These are phyloP conservation scores for Dothidotthia symphoricarpi DNA, from an alignment of 2,329 filamentous ascomycete species.

Conservation along the genomic window DNA sequence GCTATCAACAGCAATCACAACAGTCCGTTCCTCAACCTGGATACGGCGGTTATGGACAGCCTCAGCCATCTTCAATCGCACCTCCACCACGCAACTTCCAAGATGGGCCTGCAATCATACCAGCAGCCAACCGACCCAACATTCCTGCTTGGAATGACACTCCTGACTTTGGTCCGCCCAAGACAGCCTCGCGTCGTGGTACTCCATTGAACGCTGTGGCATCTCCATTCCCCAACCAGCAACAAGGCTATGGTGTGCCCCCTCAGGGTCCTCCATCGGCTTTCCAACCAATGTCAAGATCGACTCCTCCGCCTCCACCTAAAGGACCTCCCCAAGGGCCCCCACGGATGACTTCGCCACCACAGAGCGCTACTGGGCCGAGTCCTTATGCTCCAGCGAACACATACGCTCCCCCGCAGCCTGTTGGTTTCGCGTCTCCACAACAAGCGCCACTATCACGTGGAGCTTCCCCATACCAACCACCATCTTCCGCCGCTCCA, in stretches of 20 bases:
- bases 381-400: slow-evolving; percentile 63
- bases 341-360: slow-evolving; percentile 65
- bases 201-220: slow-evolving; percentile 72
- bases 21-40: slow-evolving; percentile 29
- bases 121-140: slow-evolving; percentile 68
- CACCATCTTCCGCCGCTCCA: slow-evolving; percentile 68
- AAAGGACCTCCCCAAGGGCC: slow-evolving; percentile 61
- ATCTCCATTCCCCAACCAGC: slow-evolving; percentile 71
- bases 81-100: slow-evolving; percentile 66
- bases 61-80: slow-evolving; percentile 47
- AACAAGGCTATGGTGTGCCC: slow-evolving; percentile 42
- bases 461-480: slow-evolving; percentile 82
- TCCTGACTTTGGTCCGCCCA: slow-evolving; percentile 71
- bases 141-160: slow-evolving; percentile 92
- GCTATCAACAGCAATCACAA: slow-evolving; percentile 53
- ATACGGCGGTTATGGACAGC: slow-evolving; percentile 50
- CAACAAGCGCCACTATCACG: slow-evolving; percentile 63
- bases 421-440: slow-evolving; percentile 47
- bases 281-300: slow-evolving; percentile 59
- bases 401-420: slow-evolving; percentile 60
- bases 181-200: slow-evolving; percentile 65
- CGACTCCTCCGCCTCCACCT: slow-evolving; percentile 75
- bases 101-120: slow-evolving; percentile 59
- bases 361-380: slow-evolving; percentile 49
- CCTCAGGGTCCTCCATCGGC: slow-evolving; percentile 59